A percentile compares a stretch with the other conserved stretches of the same genome.
phyloP scores from a whole-genome alignment of 352 stramenopile genomes.

The Elongisporangium undulatum region DNA sequence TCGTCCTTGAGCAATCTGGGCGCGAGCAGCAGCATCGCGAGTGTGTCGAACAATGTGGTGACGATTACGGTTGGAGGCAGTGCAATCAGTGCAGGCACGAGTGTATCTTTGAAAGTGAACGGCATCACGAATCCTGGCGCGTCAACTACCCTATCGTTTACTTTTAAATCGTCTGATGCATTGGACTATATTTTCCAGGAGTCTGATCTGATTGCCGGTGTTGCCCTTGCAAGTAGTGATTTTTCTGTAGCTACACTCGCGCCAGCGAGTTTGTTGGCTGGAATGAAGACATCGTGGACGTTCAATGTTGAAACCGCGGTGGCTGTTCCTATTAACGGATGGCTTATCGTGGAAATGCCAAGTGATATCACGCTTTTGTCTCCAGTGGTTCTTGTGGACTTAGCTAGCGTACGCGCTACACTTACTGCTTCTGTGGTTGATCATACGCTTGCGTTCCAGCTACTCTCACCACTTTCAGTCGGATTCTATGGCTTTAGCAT shows the following conservation, averaged over 20 bases:
- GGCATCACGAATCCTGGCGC: slow-evolving; percentile 49
- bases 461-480: slow-evolving; percentile 4
- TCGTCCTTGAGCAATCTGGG: slow-evolving; percentile 20
- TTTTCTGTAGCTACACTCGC: slow-evolving; percentile 5
- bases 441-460: slow-evolving; percentile 10
- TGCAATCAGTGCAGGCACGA: slow-evolving; percentile 12
- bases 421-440: slow-evolving; percentile 6
- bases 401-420: neutral
- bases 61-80: slow-evolving; percentile 20
- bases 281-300: slow-evolving; percentile 10
- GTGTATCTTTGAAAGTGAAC: slow-evolving; percentile 39
- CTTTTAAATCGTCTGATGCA: slow-evolving; percentile 29
- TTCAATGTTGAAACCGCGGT: slow-evolving; percentile 15
- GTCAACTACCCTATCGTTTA: slow-evolving; percentile 31
- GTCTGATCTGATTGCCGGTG: slow-evolving; percentile 13
- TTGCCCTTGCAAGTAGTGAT: slow-evolving; percentile 16
- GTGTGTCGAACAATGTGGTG: slow-evolving; percentile 14
- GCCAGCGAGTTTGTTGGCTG: slow-evolving; percentile 12
- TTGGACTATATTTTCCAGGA: slow-evolving; percentile 19
- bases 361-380: slow-evolving; percentile 5
- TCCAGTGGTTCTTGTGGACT: slow-evolving; percentile 13
- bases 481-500: slow-evolving; percentile 17
- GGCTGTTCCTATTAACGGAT: slow-evolving; percentile 17
- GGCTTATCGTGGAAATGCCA: slow-evolving; percentile 16
- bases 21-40: slow-evolving; percentile 15